phyloP scores from a whole-genome alignment of 306 rosid genomes.

The Macrotyloma uniflorum region DNA sequence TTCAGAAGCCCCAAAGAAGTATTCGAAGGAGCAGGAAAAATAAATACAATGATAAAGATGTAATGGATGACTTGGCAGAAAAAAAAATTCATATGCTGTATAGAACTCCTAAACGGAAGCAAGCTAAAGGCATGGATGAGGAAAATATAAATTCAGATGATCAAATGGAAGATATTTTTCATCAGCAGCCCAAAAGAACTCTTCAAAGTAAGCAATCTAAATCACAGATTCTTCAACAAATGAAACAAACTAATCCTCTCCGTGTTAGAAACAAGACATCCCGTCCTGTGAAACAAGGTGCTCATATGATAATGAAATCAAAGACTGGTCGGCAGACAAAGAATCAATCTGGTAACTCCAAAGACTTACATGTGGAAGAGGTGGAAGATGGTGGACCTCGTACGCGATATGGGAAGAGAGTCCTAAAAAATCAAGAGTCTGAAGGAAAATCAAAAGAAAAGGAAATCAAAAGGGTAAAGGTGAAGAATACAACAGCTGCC shows the following conservation, averaged over 20 bases:
- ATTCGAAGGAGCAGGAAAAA: conserved; percentile 35
- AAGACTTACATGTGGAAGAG: conserved; percentile 52
- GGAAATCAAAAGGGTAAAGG: conserved; percentile 63
- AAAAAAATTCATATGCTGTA: conserved; percentile 44
- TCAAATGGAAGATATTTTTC: conserved; percentile 34
- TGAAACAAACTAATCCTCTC: conserved; percentile 51
- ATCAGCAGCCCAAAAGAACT: conserved; percentile 52
- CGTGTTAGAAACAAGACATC: conserved; percentile 49
- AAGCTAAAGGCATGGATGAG: conserved; percentile 50
- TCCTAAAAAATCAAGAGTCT: conserved; percentile 51
- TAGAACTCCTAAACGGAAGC: conserved; percentile 60
- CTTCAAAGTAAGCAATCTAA: conserved; percentile 64
- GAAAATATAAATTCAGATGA: conserved; percentile 53
- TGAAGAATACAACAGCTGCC: conserved; percentile 53
- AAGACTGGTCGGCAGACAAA: conserved; percentile 51
- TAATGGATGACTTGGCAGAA: conserved; percentile 38
- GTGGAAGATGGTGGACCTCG: conserved; percentile 83
- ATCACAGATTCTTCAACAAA: conserved; percentile 45
- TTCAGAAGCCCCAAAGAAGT: conserved; percentile 43
- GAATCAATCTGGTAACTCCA: conserved; percentile 48
- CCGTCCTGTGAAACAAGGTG: conserved; percentile 53
- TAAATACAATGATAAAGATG: conserved; percentile 38
- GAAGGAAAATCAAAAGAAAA: conserved; percentile 60
- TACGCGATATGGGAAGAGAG: conserved; percentile 85
- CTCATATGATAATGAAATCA: conserved; percentile 41